These are phyloP conservation scores for Picea glauca DNA, from an alignment of 75 land plant genomes.

Conservation along the genomic window DNA sequence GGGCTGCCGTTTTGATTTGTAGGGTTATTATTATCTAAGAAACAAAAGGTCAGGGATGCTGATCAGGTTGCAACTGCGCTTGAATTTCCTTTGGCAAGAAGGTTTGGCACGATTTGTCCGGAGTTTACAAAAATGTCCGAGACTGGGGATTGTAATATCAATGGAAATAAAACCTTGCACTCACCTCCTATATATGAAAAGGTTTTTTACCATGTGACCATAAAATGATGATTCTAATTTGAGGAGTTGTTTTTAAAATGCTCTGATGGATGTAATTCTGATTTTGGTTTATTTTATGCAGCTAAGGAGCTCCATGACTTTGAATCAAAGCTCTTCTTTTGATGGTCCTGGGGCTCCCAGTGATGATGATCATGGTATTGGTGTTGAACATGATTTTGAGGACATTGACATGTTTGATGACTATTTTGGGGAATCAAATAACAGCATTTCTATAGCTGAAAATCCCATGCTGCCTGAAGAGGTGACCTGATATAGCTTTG, in stretches of 20 bases:
- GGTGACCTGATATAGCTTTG: constrained; percentile 15
- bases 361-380: constrained; percentile 23
- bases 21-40: constrained; percentile 16
- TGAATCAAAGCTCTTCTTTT: constrained; percentile 10
- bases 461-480: constrained; percentile 13
- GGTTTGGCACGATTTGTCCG: constrained; percentile 35
- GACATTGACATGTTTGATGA: constrained; percentile 31
- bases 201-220: constrained; percentile 19
- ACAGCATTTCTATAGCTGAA: constrained; percentile 26
- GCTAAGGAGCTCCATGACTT: constrained; percentile 52
- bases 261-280: too few species aligned
- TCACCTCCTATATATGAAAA: constrained; percentile 56
- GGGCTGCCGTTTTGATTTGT: neutral
- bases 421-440: constrained; percentile 9
- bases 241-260: neutral
- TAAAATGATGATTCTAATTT: neutral
- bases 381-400: constrained; percentile 20
- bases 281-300: constrained; percentile 18
- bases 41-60: constrained; percentile 4
- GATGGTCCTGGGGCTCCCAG: constrained; percentile 5
- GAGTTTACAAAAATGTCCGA: constrained; percentile 43
- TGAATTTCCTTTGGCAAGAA: constrained; percentile 60
- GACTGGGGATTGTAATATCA: neutral
- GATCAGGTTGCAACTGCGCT: constrained; percentile 7
- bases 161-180: constrained; percentile 16